Evolutionary conservation across 495 filamentous ascomycete species (phyloP), one percentile per base, ranked within the genome.

Genomic region (Pseudevernia furfuracea): DNA sequence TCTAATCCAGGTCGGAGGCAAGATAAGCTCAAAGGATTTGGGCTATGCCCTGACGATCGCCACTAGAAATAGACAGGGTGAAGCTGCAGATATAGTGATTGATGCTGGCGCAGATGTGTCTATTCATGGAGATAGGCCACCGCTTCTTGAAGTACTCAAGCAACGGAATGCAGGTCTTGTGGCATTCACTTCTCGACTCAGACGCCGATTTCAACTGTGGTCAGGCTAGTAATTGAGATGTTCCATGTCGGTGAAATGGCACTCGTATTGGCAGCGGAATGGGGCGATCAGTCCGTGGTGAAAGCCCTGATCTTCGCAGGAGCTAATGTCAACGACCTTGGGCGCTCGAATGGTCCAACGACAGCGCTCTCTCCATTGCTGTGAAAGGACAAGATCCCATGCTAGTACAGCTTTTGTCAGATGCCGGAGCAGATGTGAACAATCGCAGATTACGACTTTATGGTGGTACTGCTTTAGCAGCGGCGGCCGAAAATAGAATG

Each of bases 331-430:
- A 34, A 61, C 23, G 15, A 0, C 19, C 2, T 0, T 19, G 32
- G 3, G 38, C 7, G 21, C 15, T 21, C 15, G 21, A n/a, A n/a
- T n/a, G 15, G 41, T 19, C 1, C 41, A 44, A 14, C 8, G 17
- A 37, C 17, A n/a, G 1, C 6, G 39, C 23, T 11, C 59, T 61
- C 11, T 34, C 23, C 3, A 49, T 38, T 21, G 59, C 59, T 38
- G 46, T 52, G 3, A 30, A n/a, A 12, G 21, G 14, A 4, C 14
- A 15, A n/a, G 23, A 67, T 25, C 28, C 23, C 34, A 63, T 15
- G 3, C 19, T 64, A 14, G 63, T 67, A 30, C 56, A 41, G 41
- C 41, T 67, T 30, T 32, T 67, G 37, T 52, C 66, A 21, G 53
- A 60, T 53, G 2, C 55, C 9, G 66, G 66, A 30, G 32, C 36